Conservation (phyloP, 768 basidiomycete species). For the Leccinellum albellum region DNA sequence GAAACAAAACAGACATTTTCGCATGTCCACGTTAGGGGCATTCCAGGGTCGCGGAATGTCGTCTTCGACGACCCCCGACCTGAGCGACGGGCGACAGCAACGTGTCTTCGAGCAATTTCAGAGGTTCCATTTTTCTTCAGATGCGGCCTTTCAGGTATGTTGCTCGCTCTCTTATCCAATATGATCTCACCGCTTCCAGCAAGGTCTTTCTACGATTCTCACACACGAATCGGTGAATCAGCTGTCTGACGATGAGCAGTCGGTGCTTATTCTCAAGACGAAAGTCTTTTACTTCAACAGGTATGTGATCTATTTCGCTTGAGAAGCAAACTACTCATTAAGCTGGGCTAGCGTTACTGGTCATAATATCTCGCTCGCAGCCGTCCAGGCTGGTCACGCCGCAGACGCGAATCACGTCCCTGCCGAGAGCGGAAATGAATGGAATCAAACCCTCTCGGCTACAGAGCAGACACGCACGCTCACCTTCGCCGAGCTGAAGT, state of each 20-base stretch:
- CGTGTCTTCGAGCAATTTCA: constrained; percentile 33
- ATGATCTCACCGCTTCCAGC: constrained; percentile 37
- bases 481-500: constrained; percentile 65
- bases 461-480: constrained; percentile 38
- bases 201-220: constrained; percentile 60
- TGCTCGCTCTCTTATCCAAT: not conserved
- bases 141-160: constrained; percentile 57
- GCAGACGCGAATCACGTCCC: constrained; percentile 10
- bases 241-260: constrained; percentile 37
- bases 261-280: constrained; percentile 49
- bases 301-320: constrained; percentile 34
- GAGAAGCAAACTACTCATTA: constrained; percentile 25
- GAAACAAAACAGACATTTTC: not conserved
- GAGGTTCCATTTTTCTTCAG: constrained; percentile 51
- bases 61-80: constrained; percentile 11
- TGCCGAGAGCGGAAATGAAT: constrained; percentile 23
- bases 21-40: constrained; percentile 14
- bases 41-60: constrained; percentile 13
- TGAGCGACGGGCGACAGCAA: constrained; percentile 13
- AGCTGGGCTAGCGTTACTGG: constrained; percentile 28
- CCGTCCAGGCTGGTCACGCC: constrained; percentile 15
- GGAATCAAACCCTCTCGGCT: not conserved
- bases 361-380: constrained; percentile 27
- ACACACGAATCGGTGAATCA: constrained; percentile 36
- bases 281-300: constrained; percentile 73